Evolutionary conservation across 139 green algal species (phyloP), one percentile per base, ranked within the genome.

Genomic region (Volvox reticuliferus): DNA sequence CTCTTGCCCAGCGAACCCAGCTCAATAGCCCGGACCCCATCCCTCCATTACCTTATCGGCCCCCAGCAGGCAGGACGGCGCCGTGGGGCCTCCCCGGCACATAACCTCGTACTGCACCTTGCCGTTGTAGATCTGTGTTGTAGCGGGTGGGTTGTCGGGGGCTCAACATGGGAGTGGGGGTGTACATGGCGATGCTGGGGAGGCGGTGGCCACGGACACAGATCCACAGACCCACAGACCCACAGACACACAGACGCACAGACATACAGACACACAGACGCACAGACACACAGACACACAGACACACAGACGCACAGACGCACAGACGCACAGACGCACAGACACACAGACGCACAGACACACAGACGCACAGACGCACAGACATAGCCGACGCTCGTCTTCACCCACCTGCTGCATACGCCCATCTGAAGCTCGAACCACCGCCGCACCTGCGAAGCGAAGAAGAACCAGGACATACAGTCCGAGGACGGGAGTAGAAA

Each of bases 361-460:
- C 22, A 26, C 67, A 75, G 9, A 12, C 67, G 12, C 22, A 75
- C 44, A 9, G 5, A 55, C 9, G 9, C 44, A 75, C 67, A 32
- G 9, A 75, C 67, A 26, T 12, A 26, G 67, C 67, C 67, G 67
- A 55, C 75, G 16, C 75, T 55, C 37, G 5, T 91, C 67, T 33
- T 65, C 88, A 36, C 79, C 30, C 12, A 95, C 35, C 73, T 93
- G 91, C 82, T 93, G 93, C 12, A 94, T 61, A 16, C 91, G 85
- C 68, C 92, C 92, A 61, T 95, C 89, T 22, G 89, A n/a, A 1
- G 89, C 92, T 33, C 91, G 90, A 0, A 92, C 89, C 36, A 95
- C 89, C 6, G 90, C 92, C 6, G 89, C 87, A 36, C 79, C 78
- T 77, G 71, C 30, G 12, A 55, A 16, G 6, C 65, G 65, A 12